phyloP scores from a whole-genome alignment of 768 basidiomycete genomes.

The Inosperma sp. region DNA sequence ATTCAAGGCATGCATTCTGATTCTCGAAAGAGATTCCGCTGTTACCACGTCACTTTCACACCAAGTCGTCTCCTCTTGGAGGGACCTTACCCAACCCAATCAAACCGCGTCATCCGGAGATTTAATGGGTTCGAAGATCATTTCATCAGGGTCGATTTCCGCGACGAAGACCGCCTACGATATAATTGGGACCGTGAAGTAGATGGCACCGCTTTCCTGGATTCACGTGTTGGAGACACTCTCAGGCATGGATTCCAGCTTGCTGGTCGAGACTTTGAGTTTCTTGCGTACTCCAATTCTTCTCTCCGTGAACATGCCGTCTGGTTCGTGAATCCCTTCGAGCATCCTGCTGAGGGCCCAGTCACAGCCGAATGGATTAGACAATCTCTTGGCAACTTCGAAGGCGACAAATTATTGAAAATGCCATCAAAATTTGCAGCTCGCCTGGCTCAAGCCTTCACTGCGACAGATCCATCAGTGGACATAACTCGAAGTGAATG shows the following conservation, averaged over 20 bases:
- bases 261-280: conserved; percentile 69
- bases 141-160: conserved; percentile 81
- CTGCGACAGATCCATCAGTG: conserved; percentile 74
- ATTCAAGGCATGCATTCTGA: too few relatives aligned
- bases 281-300: conserved; percentile 78
- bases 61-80: conserved; percentile 72
- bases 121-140: conserved; percentile 56
- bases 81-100: conserved; percentile 71
- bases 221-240: conserved; percentile 52
- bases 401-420: conserved; percentile 39
- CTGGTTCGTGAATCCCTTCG: conserved; percentile 74
- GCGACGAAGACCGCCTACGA: conserved; percentile 75
- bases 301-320: conserved; percentile 76
- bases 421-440: conserved; percentile 80
- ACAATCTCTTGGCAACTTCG: conserved; percentile 62
- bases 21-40: too few relatives aligned
- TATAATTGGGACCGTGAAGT: conserved; percentile 69
- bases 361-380: conserved; percentile 61
- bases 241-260: conserved; percentile 64
- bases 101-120: conserved; percentile 74
- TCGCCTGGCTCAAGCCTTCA: conserved; percentile 78
- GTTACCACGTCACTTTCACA: conserved; percentile 73
- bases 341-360: conserved; percentile 29
- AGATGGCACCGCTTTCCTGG: conserved; percentile 52
- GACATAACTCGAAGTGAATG: conserved; percentile 52